Evolutionary conservation across 148 eudicot genomes (phyloP).

Genomic region (Spergularia marina): DNA sequence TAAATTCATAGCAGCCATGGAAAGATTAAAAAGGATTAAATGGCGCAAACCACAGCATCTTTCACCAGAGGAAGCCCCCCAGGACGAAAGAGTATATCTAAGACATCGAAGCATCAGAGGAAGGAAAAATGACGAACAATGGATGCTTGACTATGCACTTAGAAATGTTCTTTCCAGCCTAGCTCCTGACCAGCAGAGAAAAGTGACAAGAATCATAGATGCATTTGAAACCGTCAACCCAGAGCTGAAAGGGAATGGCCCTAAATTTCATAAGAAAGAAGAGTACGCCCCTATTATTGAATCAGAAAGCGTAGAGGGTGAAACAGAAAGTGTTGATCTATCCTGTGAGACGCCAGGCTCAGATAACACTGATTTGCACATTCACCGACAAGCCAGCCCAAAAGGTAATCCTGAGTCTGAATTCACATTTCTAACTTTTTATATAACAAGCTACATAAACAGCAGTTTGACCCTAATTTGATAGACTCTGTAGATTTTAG

Average conservation of each 20-base stretch:
- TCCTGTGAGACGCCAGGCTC: background rate
- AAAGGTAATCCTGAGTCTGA: slow-evolving; percentile 28
- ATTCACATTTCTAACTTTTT: background rate
- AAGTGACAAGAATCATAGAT: slow-evolving; percentile 35
- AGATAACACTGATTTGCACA: slow-evolving; percentile 19
- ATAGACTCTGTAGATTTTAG: slow-evolving; percentile 28
- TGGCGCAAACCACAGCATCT: slow-evolving; percentile 40
- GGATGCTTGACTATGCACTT: slow-evolving; percentile 96
- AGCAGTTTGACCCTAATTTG: slow-evolving; percentile 6
- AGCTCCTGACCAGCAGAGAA: slow-evolving; percentile 44
- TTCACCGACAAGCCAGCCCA: slow-evolving; percentile 17
- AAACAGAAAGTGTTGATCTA: slow-evolving; percentile 5
- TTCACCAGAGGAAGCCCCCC: slow-evolving; percentile 38
- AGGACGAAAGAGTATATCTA: slow-evolving; percentile 54
- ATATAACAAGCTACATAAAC: background rate
- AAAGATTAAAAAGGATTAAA: slow-evolving; percentile 59
- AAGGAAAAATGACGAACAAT: slow-evolving; percentile 61
- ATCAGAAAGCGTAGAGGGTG: slow-evolving; percentile 3
- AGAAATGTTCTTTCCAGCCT: slow-evolving; percentile 63
- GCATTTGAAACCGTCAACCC: slow-evolving; percentile 39
- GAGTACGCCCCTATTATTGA: slow-evolving; percentile 6
- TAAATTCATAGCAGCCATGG: slow-evolving; percentile 68
- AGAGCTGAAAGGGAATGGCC: slow-evolving; percentile 18
- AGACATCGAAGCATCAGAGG: slow-evolving; percentile 54
- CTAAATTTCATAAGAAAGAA: slow-evolving; percentile 16